Evolutionary conservation across 495 filamentous ascomycete species (phyloP).

Genomic region (Penicillium canariense): DNA sequence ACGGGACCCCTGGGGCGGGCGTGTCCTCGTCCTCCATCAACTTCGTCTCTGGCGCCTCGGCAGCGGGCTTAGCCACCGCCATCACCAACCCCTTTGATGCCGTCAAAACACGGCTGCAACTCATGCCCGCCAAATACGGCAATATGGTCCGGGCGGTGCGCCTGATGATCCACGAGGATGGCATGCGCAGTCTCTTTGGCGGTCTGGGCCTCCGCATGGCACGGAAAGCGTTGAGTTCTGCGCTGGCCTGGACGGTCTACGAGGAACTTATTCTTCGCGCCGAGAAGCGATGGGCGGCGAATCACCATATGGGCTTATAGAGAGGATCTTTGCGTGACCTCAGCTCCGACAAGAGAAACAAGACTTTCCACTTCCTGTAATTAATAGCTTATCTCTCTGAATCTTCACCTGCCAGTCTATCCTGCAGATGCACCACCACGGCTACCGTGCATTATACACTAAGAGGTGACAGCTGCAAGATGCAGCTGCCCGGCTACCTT

Average conservation of each 20-base stretch:
- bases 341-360: neutral
- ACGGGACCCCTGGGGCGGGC: conserved; percentile 12
- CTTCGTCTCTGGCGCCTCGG: conserved; percentile 74
- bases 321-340: neutral
- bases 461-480: conserved; percentile 5
- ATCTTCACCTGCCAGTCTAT: conserved; percentile 5
- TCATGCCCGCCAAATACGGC: conserved; percentile 77
- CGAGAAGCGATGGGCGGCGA: conserved; percentile 57
- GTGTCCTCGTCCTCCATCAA: conserved; percentile 70
- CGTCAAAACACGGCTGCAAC: conserved; percentile 91
- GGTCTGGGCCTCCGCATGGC: conserved; percentile 85
- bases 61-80: conserved; percentile 76
- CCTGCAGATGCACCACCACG: conserved; percentile 8
- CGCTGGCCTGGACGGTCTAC: conserved; percentile 94
- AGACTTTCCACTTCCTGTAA: conserved; percentile 16
- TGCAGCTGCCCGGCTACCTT: neutral
- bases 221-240: conserved; percentile 86
- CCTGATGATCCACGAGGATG: conserved; percentile 80
- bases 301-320: conserved; percentile 28
- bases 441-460: conserved; percentile 14
- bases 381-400: conserved; percentile 15
- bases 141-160: conserved; percentile 78
- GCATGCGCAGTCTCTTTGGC: conserved; percentile 76
- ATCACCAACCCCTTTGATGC: conserved; percentile 96
- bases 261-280: conserved; percentile 84